Conservation (phyloP, 2,329 filamentous ascomycete genomes). For the Hypocreales sp. region DNA sequence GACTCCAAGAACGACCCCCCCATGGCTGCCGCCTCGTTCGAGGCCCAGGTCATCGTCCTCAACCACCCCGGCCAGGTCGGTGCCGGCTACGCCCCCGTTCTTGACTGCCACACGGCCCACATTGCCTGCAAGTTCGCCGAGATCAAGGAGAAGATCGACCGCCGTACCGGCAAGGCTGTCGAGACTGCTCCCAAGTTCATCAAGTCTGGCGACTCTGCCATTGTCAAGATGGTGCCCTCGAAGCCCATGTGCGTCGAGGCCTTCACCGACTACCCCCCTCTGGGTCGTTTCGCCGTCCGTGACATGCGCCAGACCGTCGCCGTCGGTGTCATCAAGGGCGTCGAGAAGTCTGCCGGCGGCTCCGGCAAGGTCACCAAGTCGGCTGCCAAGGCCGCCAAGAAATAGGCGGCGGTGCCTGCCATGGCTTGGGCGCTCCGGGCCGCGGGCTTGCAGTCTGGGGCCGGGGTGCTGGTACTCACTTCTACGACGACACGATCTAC, state of each 20-base stretch:
- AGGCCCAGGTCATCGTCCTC: conserved; percentile 98
- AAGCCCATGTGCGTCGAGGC: conserved; percentile 99
- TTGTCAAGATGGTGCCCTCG: conserved; percentile 99
- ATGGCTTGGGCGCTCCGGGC: conserved; percentile 6
- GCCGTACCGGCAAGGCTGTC: conserved; percentile 96
- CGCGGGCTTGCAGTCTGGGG: conserved; percentile 11
- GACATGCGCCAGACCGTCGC: conserved; percentile 89
- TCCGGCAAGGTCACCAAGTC: conserved; percentile 56
- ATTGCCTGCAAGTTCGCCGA: conserved; percentile 99
- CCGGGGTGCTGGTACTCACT: conserved; percentile 18
- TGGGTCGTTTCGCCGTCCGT: conserved; percentile 99
- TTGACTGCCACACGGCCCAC: conserved; percentile 99
- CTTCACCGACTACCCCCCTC: conserved; percentile 98
- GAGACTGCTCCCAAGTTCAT: conserved; percentile 95
- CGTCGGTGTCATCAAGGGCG: conserved; percentile 88
- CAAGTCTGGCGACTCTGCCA: conserved; percentile 99
- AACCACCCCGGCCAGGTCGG: conserved; percentile 99
- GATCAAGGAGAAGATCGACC: conserved; percentile 99
- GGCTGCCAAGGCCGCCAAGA: conserved; percentile 60
- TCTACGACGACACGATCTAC: conserved; percentile 29
- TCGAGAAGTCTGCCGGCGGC: conserved; percentile 46
- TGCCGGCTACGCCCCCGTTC: conserved; percentile 96
- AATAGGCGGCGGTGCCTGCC: conserved; percentile 43
- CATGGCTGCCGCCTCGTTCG: conserved; percentile 79
- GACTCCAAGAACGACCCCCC: conserved; percentile 99